Conservation (phyloP, 2,329 filamentous ascomycete genomes). For the Domatiomyces catenatus region DNA sequence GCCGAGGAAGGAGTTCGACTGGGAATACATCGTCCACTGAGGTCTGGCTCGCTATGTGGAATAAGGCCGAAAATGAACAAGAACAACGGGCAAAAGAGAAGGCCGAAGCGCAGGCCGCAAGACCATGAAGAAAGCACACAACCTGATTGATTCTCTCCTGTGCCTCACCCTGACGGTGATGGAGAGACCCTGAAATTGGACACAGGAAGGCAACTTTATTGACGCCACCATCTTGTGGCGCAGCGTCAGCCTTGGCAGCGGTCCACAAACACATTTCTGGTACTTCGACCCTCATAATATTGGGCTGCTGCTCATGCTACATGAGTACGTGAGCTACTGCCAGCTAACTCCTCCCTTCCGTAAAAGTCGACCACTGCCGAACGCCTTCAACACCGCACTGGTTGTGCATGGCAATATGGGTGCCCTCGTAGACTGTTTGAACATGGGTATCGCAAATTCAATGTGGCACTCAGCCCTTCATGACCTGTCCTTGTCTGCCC, state of each 20-base stretch:
- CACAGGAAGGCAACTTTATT: background rate
- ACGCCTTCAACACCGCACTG: background rate
- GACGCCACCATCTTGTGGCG: background rate
- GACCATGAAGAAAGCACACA: background rate
- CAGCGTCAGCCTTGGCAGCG: background rate
- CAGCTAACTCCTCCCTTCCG: background rate
- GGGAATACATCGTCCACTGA: slow-evolving; percentile 59
- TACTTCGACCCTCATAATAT: background rate
- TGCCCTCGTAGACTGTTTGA: background rate
- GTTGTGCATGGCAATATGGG: background rate
- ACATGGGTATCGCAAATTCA: background rate
- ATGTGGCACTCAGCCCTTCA: background rate
- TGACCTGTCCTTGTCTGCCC: background rate
- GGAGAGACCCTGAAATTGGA: background rate
- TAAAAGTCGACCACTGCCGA: no score
- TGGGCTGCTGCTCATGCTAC: background rate
- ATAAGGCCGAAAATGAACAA: slow-evolving; percentile 15
- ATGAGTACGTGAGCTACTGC: background rate
- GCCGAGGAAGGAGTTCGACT: slow-evolving; percentile 72
- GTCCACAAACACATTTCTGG: background rate
- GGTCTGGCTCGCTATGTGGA: slow-evolving; percentile 8
- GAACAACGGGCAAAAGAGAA: slow-evolving; percentile 14
- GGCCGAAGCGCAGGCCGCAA: slow-evolving; percentile 1
- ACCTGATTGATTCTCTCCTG: background rate
- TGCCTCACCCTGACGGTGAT: background rate